Evolutionary conservation across 495 filamentous ascomycete species (phyloP).

Genomic region (Hyaloscypha finlandica): DNA sequence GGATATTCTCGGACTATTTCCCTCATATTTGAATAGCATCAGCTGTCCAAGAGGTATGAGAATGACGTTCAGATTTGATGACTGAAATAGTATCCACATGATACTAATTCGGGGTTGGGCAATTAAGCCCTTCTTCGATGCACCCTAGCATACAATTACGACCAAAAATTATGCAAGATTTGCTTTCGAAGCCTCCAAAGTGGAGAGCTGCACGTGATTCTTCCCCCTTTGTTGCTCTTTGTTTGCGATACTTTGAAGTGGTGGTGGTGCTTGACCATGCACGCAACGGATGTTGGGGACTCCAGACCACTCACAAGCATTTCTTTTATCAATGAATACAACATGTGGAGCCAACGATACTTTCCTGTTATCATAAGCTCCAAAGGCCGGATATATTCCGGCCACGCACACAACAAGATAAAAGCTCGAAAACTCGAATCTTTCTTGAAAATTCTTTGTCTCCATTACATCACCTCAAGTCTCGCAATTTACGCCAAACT

Average conservation of each 20-base stretch:
- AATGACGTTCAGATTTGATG: background rate
- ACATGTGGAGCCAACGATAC: conserved; percentile 22
- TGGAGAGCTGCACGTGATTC: background rate
- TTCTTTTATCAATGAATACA: conserved; percentile 30
- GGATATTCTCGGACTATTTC: conserved; percentile 16
- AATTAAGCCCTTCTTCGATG: background rate
- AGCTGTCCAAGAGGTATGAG: background rate
- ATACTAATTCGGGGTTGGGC: background rate
- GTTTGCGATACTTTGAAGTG: background rate
- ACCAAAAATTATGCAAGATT: background rate
- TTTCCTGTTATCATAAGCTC: conserved; percentile 14
- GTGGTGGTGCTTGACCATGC: background rate
- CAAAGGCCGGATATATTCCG: conserved; percentile 34
- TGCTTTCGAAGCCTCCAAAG: background rate
- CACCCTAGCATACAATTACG: background rate
- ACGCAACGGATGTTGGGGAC: background rate
- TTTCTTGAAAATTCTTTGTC: conserved; percentile 21
- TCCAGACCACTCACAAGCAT: background rate
- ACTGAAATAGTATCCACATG: background rate
- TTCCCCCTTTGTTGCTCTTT: background rate
- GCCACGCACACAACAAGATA: conserved; percentile 29
- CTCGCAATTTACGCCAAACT: background rate
- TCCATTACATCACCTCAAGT: conserved; percentile 12
- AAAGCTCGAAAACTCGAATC: conserved; percentile 23
- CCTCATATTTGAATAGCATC: conserved; percentile 14